Evolutionary conservation across 2,329 filamentous ascomycete species (phyloP), one percentile per base, ranked within the genome.

Genomic region (Pyricularia grisea): DNA sequence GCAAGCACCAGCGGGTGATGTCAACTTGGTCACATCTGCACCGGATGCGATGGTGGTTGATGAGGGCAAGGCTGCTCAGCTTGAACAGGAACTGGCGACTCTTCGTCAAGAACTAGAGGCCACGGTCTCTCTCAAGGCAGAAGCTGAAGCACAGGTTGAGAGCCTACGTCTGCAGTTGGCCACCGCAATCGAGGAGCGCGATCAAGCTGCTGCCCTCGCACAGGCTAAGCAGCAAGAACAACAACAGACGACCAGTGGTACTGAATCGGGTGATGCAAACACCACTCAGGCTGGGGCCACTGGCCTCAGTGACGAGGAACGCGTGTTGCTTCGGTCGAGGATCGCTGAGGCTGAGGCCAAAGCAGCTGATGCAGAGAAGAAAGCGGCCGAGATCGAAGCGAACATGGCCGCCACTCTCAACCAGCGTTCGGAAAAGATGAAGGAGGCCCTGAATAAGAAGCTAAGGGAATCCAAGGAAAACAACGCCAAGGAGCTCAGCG

Each of bases 351-450:
- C 88, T 1, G 86, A 91, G 75, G 82, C 86, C 31, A 87, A 84
- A 75, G 87, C 90, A 10, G 82, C 84, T 3, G 88, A 90, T 72
- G 85, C 86, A 65, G 89, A 93, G 74, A 80, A 82, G 17, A 90
- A 89, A 77, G 85, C 82, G 1, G 84, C 85, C 68, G 86, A 89
- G 70, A 81, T 90, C 20, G 91, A 94, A 74, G 85, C 87, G 33
- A 84, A 82, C 68, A 84, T 88, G 65, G 82, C 87, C 69, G 80
- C 79, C 50, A 88, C 85, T 12, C 82, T 92, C 70, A 91, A 91
- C 74, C 81, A 84, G 68, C 85, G 89, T 64, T 88, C 88, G 1
- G 87, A 92, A 63, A 86, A 86, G 76, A 91, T 92, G 89, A 90
- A 89, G 74, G 83, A 86, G 27, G 79, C 85, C 1, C 79, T 92